phyloP scores from a whole-genome alignment of 805 yeast genomes.

The Candida caryicola region DNA sequence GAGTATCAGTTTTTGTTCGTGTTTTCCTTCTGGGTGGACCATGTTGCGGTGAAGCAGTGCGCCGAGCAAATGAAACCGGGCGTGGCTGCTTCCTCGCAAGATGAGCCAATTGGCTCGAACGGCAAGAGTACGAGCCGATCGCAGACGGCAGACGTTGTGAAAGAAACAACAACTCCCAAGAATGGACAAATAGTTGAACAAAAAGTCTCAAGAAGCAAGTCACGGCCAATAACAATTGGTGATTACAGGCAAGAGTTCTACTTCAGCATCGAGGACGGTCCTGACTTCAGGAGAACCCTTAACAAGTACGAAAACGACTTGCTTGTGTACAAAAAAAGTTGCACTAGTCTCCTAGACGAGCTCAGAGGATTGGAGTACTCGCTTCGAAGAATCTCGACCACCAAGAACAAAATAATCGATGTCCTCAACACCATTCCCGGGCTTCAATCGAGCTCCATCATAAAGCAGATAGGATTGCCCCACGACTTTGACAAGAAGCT shows the following conservation, averaged over 20 bases:
- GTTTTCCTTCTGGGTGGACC: constrained; percentile 28
- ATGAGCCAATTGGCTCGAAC: background rate
- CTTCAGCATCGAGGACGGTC: constrained; percentile 42
- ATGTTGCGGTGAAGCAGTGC: background rate
- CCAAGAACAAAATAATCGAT: constrained; percentile 24
- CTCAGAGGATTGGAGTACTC: constrained; percentile 26
- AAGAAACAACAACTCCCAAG: too few relatives aligned
- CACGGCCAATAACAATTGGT: constrained; percentile 6
- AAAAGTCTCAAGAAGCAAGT: background rate
- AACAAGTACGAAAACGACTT: constrained; percentile 29
- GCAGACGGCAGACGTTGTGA: background rate
- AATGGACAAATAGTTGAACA: background rate
- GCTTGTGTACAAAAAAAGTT: constrained; percentile 26
- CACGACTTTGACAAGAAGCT: constrained; percentile 25
- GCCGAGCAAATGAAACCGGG: background rate
- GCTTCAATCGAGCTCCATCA: constrained; percentile 24
- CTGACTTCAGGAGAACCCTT: constrained; percentile 37
- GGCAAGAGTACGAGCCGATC: background rate
- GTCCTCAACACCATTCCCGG: constrained; percentile 18
- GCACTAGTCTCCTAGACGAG: constrained; percentile 29
- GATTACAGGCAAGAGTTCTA: constrained; percentile 30
- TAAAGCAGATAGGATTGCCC: constrained; percentile 22
- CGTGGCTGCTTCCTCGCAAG: too few relatives aligned
- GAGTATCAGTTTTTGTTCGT: constrained; percentile 19
- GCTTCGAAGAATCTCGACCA: constrained; percentile 17